These are phyloP conservation scores for Acer saccharum DNA, from an alignment of 345 rosid species.

Conservation along the genomic window DNA sequence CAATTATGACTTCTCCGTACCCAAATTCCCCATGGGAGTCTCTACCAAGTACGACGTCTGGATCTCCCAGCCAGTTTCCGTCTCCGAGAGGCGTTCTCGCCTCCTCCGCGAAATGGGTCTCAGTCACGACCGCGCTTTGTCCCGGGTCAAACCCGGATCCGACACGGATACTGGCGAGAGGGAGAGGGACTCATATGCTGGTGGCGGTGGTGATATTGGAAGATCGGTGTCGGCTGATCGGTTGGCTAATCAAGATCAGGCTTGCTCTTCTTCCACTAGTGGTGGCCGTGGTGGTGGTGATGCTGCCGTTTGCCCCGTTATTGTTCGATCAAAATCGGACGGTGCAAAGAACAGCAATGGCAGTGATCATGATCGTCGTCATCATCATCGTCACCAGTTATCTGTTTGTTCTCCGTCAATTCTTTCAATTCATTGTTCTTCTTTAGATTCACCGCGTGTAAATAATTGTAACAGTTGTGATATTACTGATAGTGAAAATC, in stretches of 20 bases:
- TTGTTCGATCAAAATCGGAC: conserved; percentile 61
- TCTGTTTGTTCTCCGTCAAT: conserved; percentile 39
- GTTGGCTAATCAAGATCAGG: conserved; percentile 29
- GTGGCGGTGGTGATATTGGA: conserved; percentile 26
- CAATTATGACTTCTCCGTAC: conserved; percentile 32
- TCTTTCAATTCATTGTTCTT: conserved; percentile 35
- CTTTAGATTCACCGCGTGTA: conserved; percentile 29
- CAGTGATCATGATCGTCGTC: conserved; percentile 25
- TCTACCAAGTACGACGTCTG: conserved; percentile 63
- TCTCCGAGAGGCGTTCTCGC: conserved; percentile 69
- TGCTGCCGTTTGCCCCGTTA: not conserved
- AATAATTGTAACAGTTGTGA: conserved; percentile 31
- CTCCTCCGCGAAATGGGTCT: conserved; percentile 71
- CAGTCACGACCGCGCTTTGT: conserved; percentile 43
- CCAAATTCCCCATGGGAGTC: conserved; percentile 47
- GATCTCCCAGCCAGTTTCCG: conserved; percentile 79
- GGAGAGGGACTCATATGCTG: conserved; percentile 6
- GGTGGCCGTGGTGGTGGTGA: conserved; percentile 17
- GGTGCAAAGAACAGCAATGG: conserved; percentile 26
- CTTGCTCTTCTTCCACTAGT: conserved; percentile 18
- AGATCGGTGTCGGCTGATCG: conserved; percentile 50
- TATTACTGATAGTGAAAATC: conserved; percentile 13
- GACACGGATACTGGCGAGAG: conserved; percentile 15
- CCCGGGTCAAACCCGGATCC: conserved; percentile 48
- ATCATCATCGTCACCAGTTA: conserved; percentile 39